phyloP scores from a whole-genome alignment of 2,329 filamentous ascomycete genomes.

The Volutella citrinella region DNA sequence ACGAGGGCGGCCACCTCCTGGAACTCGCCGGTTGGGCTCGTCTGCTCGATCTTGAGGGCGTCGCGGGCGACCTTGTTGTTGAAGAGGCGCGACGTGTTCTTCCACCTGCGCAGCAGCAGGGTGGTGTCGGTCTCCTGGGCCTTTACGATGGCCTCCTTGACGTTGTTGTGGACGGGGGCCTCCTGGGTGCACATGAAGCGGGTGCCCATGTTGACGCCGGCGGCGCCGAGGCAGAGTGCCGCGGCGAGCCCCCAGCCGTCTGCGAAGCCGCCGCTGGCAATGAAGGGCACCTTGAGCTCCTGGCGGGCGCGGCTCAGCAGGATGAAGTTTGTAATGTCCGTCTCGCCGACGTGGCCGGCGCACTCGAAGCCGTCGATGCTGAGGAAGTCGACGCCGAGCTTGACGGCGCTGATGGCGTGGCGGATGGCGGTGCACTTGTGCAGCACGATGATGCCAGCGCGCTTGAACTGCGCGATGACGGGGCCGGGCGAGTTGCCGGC shows the following conservation, averaged over 20 bases:
- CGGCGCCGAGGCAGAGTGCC: conserved; percentile 83
- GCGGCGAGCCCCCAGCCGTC: conserved; percentile 92
- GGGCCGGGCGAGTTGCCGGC: conserved; percentile 86
- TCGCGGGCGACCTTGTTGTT: conserved; percentile 84
- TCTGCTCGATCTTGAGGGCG: conserved; percentile 78
- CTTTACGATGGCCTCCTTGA: conserved; percentile 89
- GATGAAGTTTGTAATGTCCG: conserved; percentile 86
- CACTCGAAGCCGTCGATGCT: conserved; percentile 98
- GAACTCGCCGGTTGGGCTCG: conserved; percentile 83
- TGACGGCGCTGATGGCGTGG: conserved; percentile 86
- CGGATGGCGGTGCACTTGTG: conserved; percentile 98
- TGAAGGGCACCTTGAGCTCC: conserved; percentile 81
- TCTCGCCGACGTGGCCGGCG: conserved; percentile 84
- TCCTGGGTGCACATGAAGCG: conserved; percentile 96
- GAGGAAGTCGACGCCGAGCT: conserved; percentile 93
- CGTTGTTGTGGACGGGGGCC: conserved; percentile 85
- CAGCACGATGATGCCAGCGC: conserved; percentile 72
- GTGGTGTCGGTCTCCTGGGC: conserved; percentile 90
- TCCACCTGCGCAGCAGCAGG: conserved; percentile 85
- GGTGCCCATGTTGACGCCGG: conserved; percentile 98
- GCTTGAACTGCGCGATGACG: conserved; percentile 85
- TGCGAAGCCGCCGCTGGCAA: conserved; percentile 92
- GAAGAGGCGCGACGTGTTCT: conserved; percentile 85
- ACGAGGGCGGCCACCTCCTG: conserved; percentile 83
- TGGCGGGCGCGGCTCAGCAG: conserved; percentile 83